A percentile compares a stretch with the other conserved stretches of the same genome.
phyloP scores from a whole-genome alignment of 225 moss, liverwort and hornwort species.

The Physcomitrium patens region DNA sequence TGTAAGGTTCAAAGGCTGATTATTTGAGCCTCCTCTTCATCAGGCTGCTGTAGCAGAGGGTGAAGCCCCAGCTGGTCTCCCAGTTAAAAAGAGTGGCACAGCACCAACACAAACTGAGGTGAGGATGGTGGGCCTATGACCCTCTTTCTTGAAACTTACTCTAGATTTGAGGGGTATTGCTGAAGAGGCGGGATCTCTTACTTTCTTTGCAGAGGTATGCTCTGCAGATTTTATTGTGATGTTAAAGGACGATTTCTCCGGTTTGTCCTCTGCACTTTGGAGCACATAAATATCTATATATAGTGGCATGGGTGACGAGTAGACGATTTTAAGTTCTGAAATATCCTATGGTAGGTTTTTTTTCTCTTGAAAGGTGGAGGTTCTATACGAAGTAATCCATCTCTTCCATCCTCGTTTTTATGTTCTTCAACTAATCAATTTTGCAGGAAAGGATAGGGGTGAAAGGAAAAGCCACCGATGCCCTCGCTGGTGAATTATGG shows the following conservation, averaged over 20 bases:
- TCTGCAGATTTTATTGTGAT: slow-evolving; percentile 17
- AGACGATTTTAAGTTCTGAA: slow-evolving; percentile 14
- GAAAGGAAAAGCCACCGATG: slow-evolving; percentile 90
- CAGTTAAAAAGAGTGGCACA: slow-evolving; percentile 86
- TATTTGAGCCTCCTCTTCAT: slow-evolving; percentile 24
- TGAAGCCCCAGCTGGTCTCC: slow-evolving; percentile 96
- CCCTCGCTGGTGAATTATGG: slow-evolving; percentile 97
- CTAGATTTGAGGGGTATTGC: slow-evolving; percentile 2
- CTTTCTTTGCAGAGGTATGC: slow-evolving; percentile 12
- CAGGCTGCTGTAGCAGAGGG: slow-evolving; percentile 99
- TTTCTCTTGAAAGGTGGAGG: slow-evolving; percentile 16
- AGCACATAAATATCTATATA: neutral
- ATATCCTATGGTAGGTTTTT: slow-evolving; percentile 10
- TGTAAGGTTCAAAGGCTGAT: slow-evolving; percentile 28
- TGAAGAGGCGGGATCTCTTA: neutral
- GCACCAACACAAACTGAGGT: slow-evolving; percentile 73
- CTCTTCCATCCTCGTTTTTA: slow-evolving; percentile 12
- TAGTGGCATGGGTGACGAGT: slow-evolving; percentile 14
- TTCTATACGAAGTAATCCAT: neutral
- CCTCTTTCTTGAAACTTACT: slow-evolving; percentile 8
- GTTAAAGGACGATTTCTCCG: slow-evolving; percentile 3
- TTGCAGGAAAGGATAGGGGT: slow-evolving; percentile 76
- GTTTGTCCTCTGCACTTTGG: slow-evolving; percentile 20
- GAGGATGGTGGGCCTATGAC: slow-evolving; percentile 20
- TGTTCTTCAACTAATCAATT: slow-evolving; percentile 30